phyloP scores from a whole-genome alignment of 148 eudicot genomes.

The Heliosperma pusillum region DNA sequence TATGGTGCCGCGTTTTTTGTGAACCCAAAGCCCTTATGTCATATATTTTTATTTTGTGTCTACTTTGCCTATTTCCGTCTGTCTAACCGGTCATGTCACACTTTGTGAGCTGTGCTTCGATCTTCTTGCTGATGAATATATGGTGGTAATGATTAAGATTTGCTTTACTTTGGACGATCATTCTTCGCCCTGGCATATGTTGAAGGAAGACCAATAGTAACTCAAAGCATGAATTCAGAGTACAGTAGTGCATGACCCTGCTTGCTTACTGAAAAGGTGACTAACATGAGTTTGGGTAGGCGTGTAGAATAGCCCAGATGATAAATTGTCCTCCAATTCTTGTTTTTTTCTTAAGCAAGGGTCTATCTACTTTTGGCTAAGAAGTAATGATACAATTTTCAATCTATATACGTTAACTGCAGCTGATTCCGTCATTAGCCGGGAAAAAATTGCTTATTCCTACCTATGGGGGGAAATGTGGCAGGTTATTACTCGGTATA shows the following conservation, averaged over 20 bases:
- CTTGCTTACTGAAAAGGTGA: not conserved
- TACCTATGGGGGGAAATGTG: conserved; percentile 8
- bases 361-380: no score
- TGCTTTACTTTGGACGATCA: not conserved
- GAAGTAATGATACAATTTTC: no score
- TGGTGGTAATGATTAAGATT: not conserved
- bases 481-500: conserved; percentile 97
- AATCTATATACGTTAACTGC: no score
- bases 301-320: no score
- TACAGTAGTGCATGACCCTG: not conserved
- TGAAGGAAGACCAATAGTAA: no score
- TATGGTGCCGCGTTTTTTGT: no score
- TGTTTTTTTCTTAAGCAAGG: conserved; percentile 7
- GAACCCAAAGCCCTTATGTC: no score
- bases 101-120: not conserved
- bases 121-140: not conserved
- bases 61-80: no score
- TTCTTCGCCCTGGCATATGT: not conserved
- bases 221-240: not conserved
- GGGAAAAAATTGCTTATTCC: not conserved
- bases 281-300: not conserved
- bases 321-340: not conserved
- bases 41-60: no score
- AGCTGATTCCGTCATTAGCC: no score
- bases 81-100: no score